A percentile compares a stretch with the other conserved stretches of the same genome.
These are phyloP conservation scores for Nakaseomyces delphensis DNA, from an alignment of 1,139 yeast genomes.

Conservation along the genomic window DNA sequence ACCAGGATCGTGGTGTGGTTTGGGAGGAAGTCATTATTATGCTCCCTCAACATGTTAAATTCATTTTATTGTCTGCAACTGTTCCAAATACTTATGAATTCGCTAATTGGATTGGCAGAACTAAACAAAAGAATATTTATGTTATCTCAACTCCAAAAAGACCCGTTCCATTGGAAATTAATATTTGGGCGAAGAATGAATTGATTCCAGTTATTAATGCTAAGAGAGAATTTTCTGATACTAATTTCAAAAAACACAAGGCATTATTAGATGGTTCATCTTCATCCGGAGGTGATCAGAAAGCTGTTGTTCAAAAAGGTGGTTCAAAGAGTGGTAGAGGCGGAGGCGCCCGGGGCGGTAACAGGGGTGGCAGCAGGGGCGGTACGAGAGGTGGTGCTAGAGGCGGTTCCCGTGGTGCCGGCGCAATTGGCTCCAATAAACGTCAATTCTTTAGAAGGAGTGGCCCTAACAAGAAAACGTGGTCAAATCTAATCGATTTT, in stretches of 20 bases:
- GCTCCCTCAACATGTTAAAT: slow-evolving; percentile 92
- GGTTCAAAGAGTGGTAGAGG: slow-evolving; percentile 16
- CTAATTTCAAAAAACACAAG: slow-evolving; percentile 55
- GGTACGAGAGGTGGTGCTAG: slow-evolving; percentile 30
- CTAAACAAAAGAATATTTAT: slow-evolving; percentile 89
- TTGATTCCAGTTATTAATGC: slow-evolving; percentile 68
- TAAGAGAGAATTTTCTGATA: slow-evolving; percentile 56
- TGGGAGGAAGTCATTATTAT: slow-evolving; percentile 98
- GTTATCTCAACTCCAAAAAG: slow-evolving; percentile 93
- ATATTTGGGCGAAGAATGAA: slow-evolving; percentile 66
- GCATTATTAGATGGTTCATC: slow-evolving; percentile 42
- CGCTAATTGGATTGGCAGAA: slow-evolving; percentile 97
- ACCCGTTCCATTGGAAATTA: slow-evolving; percentile 89
- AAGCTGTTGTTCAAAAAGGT: slow-evolving; percentile 24
- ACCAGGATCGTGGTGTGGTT: slow-evolving; percentile 94
- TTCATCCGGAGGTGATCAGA: slow-evolving; percentile 27
- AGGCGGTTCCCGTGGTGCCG: slow-evolving; percentile 35
- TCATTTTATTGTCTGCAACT: slow-evolving; percentile 84
- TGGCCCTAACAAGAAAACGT: slow-evolving; percentile 71
- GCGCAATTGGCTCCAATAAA: slow-evolving; percentile 33
- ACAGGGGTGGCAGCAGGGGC: no score
- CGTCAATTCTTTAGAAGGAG: slow-evolving; percentile 41
- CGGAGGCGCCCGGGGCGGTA: slow-evolving; percentile 31
- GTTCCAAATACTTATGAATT: slow-evolving; percentile 96
- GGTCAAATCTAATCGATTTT: slow-evolving; percentile 69